phyloP scores from a whole-genome alignment of 2,329 filamentous ascomycete species.

The Dothistroma pini region DNA sequence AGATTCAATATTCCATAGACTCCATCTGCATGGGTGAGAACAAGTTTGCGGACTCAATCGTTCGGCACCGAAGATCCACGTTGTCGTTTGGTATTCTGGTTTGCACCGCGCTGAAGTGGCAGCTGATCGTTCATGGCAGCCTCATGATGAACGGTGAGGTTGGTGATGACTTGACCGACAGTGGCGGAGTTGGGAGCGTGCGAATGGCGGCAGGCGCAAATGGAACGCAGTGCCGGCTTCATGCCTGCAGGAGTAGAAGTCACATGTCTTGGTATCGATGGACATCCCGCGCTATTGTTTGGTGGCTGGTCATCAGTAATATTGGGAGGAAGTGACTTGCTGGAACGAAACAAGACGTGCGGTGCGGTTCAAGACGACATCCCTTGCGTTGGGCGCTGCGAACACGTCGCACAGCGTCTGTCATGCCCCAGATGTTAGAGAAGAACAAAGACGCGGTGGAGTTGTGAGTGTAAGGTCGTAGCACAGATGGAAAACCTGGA shows the following conservation, averaged over 20 bases:
- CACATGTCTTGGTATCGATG: background rate
- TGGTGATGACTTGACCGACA: background rate
- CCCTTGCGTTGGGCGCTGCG: background rate
- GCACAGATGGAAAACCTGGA: no score
- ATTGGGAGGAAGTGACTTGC: background rate
- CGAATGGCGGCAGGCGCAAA: background rate
- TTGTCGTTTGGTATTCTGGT: background rate
- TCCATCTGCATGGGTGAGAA: background rate
- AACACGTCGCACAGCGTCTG: background rate
- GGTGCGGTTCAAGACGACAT: background rate
- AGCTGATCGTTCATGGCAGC: background rate
- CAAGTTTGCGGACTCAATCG: background rate
- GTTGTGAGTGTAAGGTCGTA: no score
- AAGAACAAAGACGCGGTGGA: background rate
- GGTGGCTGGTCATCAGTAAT: background rate
- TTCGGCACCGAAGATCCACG: background rate
- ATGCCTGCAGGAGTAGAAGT: background rate
- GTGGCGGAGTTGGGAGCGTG: background rate
- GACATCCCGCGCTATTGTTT: background rate
- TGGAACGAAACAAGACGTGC: background rate
- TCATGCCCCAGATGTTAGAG: background rate
- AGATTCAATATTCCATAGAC: background rate
- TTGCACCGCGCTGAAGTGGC: background rate
- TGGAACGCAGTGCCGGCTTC: background rate
- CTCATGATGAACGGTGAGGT: background rate